Evolutionary conservation across 495 filamentous ascomycete genomes (phyloP).

Genomic region (Podospora pseudoanserina): DNA sequence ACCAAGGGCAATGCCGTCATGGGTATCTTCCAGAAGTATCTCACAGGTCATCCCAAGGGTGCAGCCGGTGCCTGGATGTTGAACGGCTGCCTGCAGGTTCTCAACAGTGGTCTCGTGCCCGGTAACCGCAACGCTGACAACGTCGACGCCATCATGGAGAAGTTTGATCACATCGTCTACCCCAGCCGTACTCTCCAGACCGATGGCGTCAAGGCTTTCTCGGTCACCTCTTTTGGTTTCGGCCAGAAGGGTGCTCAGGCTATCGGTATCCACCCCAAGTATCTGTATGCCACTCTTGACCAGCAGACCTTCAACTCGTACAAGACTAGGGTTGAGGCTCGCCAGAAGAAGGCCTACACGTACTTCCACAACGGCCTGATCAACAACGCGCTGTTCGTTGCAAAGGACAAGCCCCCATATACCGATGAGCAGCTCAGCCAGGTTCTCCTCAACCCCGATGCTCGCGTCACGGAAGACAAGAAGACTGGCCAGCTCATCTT

Average conservation of each 20-base stretch:
- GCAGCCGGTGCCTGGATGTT: conserved; percentile 99
- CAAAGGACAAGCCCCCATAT: conserved; percentile 89
- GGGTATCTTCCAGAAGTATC: conserved; percentile 99
- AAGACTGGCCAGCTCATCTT: conserved; percentile 75
- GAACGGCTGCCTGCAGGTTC: conserved; percentile 92
- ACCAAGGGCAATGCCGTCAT: conserved; percentile 93
- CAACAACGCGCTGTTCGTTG: conserved; percentile 94
- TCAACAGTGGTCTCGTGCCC: conserved; percentile 89
- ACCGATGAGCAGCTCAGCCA: conserved; percentile 76
- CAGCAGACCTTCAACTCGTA: conserved; percentile 77
- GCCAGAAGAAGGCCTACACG: conserved; percentile 97
- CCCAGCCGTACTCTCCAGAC: conserved; percentile 94
- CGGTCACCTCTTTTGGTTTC: conserved; percentile 98
- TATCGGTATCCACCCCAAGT: conserved; percentile 93
- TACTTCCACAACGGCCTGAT: conserved; percentile 97
- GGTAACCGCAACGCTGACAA: conserved; percentile 99
- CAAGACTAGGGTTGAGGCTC: conserved; percentile 77
- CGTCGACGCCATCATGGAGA: conserved; percentile 89
- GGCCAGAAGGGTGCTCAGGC: conserved; percentile 98
- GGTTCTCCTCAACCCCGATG: conserved; percentile 93
- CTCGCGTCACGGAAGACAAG: conserved; percentile 78
- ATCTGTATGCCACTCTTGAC: conserved; percentile 93
- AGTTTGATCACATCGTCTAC: conserved; percentile 97
- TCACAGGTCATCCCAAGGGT: conserved; percentile 98
- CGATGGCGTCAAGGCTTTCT: conserved; percentile 96